Evolutionary conservation across 2,329 filamentous ascomycete species (phyloP), one percentile per base, ranked within the genome.

Genomic region (Neoascochyta sp.): DNA sequence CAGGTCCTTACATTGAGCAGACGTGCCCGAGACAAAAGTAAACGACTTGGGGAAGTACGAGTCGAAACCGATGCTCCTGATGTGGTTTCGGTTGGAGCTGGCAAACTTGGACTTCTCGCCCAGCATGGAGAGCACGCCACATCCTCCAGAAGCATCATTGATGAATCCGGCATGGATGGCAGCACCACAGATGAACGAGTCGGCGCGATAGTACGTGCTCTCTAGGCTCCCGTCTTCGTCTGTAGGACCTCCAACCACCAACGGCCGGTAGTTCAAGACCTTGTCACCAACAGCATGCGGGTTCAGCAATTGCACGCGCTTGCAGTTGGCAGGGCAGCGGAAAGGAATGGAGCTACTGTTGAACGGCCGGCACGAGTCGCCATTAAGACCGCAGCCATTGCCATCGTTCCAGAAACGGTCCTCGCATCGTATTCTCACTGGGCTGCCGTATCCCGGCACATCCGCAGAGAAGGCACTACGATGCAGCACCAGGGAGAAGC

Each of bases 11-110:
- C 86, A 81, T 27, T 78, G 74, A 49, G 86, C 83, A 9, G 74
- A 64, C 5, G 87, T 72, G 17, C 73, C 73, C 4, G 70, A 63
- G 4, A 85, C 65, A 47, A 98, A 96, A 11, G 77, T 78, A 59
- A 86, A 95, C 0, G 88, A 82, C 16, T 86, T 81, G 1, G 92
- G 92, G 51, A 98, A 98, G 44, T 86, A 87, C 0, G 87, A 90
- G 41, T 88, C 77, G 56, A 98, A 98, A 4, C 65, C 74, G 31
- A 86, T 70, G 41, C 87, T 94, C 16, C 69, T 65, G 42, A 96
- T 87, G 29, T 83, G 86, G 52, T 93, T 72, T n/a, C 71, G 72
- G 26, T 76, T 74, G 7, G 81, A 80, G 22, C 75, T 71, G 22
- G 73, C 64, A 54, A 80, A 95, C 27, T 74, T 67, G 32, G 73